Conservation (phyloP, 2,329 filamentous ascomycete species). For the Penicillium hordei region DNA sequence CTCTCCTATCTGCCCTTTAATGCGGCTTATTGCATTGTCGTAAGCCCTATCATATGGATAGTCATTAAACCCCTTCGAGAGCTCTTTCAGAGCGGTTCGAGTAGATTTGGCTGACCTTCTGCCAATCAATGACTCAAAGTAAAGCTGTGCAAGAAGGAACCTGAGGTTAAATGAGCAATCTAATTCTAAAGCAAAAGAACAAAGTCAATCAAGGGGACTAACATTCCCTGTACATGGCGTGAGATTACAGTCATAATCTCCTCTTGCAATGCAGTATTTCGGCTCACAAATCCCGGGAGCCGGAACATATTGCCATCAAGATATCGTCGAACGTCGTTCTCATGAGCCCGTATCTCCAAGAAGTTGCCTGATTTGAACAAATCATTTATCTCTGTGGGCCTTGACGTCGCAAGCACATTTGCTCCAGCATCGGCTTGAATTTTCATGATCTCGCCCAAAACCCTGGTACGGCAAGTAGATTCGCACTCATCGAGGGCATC, state of each 20-base stretch:
- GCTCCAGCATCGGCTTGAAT: slow-evolving; percentile 18
- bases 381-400: slow-evolving; percentile 25
- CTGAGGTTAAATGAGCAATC: slow-evolving; percentile 7
- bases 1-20: slow-evolving; percentile 39
- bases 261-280: slow-evolving; percentile 18
- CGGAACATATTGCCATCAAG: slow-evolving; percentile 25
- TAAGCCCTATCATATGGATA: slow-evolving; percentile 44
- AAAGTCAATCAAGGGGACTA: slow-evolving; percentile 14
- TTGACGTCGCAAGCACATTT: slow-evolving; percentile 37
- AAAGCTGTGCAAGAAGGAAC: slow-evolving; percentile 30
- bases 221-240: slow-evolving; percentile 36
- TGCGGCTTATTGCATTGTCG: slow-evolving; percentile 43
- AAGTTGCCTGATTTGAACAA: slow-evolving; percentile 17
- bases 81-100: slow-evolving; percentile 27
- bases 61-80: slow-evolving; percentile 30
- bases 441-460: slow-evolving; percentile 22
- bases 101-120: slow-evolving; percentile 33
- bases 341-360: slow-evolving; percentile 36
- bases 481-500: slow-evolving; percentile 38
- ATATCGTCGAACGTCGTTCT: slow-evolving; percentile 36
- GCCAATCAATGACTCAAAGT: slow-evolving; percentile 21
- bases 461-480: background rate
- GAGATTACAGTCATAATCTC: slow-evolving; percentile 26
- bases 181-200: too few relatives aligned
- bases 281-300: slow-evolving; percentile 17